A percentile compares a stretch with the other conserved stretches of the same genome.
Evolutionary conservation across 768 basidiomycete genomes (phyloP).

Genomic region (Sporobolomyces phaffii): DNA sequence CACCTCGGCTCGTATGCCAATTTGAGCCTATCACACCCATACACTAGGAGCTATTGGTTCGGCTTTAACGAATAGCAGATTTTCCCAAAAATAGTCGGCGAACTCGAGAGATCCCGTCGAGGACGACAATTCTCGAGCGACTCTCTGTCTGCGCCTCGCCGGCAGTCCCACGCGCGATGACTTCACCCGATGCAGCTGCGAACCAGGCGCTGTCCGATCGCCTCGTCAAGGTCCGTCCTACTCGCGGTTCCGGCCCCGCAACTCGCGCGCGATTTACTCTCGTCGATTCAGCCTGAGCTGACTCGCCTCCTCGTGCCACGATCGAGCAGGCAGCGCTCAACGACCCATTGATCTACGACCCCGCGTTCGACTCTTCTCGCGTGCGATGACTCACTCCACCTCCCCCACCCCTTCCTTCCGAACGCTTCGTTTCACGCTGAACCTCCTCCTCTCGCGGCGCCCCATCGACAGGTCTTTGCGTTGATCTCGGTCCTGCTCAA

Average conservation of each 20-base stretch:
- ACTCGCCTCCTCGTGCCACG: background rate
- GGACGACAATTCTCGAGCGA: too few relatives aligned
- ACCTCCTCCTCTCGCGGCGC: background rate
- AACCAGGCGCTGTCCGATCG: conserved; percentile 10
- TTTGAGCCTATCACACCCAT: too few relatives aligned
- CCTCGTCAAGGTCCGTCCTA: conserved; percentile 9
- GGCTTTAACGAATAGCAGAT: too few relatives aligned
- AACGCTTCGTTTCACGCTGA: background rate
- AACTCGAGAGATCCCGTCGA: too few relatives aligned
- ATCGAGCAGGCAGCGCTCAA: conserved; percentile 3
- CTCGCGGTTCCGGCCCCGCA: background rate
- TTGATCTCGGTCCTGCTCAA: conserved; percentile 26
- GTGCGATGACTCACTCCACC: background rate
- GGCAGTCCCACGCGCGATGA: background rate
- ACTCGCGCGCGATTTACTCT: too few relatives aligned
- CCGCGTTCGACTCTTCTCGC: conserved; percentile 15
- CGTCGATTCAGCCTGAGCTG: background rate
- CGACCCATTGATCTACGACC: conserved; percentile 13
- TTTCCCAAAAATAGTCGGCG: too few relatives aligned
- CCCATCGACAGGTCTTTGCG: conserved; percentile 13
- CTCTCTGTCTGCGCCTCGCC: too few relatives aligned
- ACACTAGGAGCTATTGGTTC: too few relatives aligned
- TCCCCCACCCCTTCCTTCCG: background rate
- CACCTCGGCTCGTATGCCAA: too few relatives aligned
- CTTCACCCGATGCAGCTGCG: background rate